Evolutionary conservation across 331 rosid species (phyloP), one percentile per base, ranked within the genome.

Genomic region (Rhamnella rubrinervis): DNA sequence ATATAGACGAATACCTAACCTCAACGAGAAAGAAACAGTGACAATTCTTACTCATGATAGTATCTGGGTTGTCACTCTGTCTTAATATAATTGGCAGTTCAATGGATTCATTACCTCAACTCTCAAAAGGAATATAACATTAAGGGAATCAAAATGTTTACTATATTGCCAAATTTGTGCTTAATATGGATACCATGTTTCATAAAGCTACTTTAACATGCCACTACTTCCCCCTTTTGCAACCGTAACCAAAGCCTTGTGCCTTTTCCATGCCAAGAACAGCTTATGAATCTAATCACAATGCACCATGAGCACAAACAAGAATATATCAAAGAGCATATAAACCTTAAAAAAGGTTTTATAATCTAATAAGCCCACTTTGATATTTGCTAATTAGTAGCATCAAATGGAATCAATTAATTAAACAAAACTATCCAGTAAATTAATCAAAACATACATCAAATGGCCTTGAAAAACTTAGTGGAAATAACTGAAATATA

Each of bases 101-200:
- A 9, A 4, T 38, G 15, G 51, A 63, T 49, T 9, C 15, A 17
- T 25, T 26, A 35, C 37, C 61, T 69, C 21, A n/a, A 51, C 60
- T 51, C 38, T 53, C 39, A 39, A 7, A 38, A 37, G 61, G 26
- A 64, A 25, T 23, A 38, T 44, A 35, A 40, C 23, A 4, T 7
- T n/a, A 52, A 55, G 19, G 55, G 8, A 13, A 18, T 21, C 61
- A 19, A 61, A 26, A 14, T 61, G 39, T 18, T 46, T 76, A 28
- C 28, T 61, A 46, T 37, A 68, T 67, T 70, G 70, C 75, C 6
- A 75, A 77, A 77, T 55, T 38, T 77, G 75, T 39, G 78, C 44
- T 72, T 59, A 77, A 76, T 58, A 81, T 55, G 87, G 66, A 39
- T 55, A 40, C 25, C 72, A 68, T 68, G 77, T 61, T 81, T 74